phyloP scores from a whole-genome alignment of 805 yeast genomes.

The Hanseniaspora guilliermondii region DNA sequence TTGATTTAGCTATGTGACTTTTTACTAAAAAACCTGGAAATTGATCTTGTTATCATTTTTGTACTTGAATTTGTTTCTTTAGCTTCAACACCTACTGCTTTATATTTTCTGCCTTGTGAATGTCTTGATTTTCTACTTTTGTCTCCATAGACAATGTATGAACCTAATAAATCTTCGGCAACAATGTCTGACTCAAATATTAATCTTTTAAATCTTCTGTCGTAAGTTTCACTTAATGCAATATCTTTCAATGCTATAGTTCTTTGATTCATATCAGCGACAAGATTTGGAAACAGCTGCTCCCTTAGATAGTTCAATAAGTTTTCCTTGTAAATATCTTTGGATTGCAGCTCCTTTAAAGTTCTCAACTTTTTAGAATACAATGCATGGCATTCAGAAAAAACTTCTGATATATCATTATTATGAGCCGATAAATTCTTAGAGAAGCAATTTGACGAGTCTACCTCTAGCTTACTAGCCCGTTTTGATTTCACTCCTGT shows the following conservation, averaged over 20 bases:
- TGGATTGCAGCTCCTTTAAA: slow-evolving; percentile 20
- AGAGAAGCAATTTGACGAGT: not conserved
- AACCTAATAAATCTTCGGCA: slow-evolving; percentile 4
- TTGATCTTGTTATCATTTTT: slow-evolving; percentile 2
- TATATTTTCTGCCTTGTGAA: not conserved
- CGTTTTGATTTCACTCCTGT: not conserved
- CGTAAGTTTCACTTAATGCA: not conserved
- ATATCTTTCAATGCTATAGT: not conserved
- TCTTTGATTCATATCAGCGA: not conserved
- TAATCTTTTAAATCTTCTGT: not conserved
- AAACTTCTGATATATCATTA: slow-evolving; percentile 17
- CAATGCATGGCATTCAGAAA: slow-evolving; percentile 21
- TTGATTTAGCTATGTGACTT: not conserved
- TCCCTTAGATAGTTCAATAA: not conserved
- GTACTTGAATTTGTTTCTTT: not conserved
- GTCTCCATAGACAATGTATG: slow-evolving; percentile 2
- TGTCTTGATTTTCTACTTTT: not conserved
- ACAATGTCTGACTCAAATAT: not conserved
- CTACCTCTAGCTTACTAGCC: not conserved
- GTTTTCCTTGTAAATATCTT: slow-evolving; percentile 8
- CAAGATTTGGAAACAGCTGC: not conserved
- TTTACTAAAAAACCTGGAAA: slow-evolving; percentile 6
- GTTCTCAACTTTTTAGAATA: slow-evolving; percentile 20
- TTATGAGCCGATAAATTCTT: not conserved
- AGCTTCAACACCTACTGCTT: not conserved